Evolutionary conservation across 1,284 basidiomycete species (phyloP).

Genomic region (Moesziomyces aphidis): DNA sequence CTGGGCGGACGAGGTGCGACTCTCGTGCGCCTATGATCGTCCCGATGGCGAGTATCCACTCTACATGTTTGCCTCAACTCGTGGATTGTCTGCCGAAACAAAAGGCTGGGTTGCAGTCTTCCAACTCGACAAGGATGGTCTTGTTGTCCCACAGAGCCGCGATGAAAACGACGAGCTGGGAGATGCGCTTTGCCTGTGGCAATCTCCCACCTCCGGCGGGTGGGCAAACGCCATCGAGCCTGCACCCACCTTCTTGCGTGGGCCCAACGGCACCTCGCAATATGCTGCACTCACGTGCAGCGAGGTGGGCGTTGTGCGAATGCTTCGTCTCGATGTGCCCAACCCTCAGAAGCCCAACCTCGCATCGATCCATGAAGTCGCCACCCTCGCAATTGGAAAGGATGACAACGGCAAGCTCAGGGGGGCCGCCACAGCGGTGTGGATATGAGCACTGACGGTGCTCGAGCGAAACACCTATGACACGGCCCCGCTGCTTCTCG

Average conservation of each 20-base stretch:
- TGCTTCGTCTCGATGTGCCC: conserved; percentile 58
- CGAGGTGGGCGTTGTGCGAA: conserved; percentile 66
- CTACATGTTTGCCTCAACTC: conserved; percentile 68
- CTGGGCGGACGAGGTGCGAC: conserved; percentile 69
- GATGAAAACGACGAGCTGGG: conserved; percentile 11
- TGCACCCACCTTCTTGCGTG: conserved; percentile 54
- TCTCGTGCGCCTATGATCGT: conserved; percentile 53
- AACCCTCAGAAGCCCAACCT: conserved; percentile 2
- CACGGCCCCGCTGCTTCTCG: too few species aligned
- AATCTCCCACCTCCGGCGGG: conserved; percentile 69
- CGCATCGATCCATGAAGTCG: conserved; percentile 56
- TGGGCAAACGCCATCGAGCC: conserved; percentile 70
- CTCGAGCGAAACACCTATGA: too few species aligned
- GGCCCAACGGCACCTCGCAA: conserved; percentile 29
- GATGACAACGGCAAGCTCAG: conserved; percentile 21
- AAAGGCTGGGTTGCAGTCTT: conserved; percentile 68
- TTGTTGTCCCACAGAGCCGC: conserved; percentile 32
- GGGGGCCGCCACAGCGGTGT: conserved; percentile 49
- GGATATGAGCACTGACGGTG: conserved; percentile 19
- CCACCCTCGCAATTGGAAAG: conserved; percentile 47
- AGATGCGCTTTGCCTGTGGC: conserved; percentile 50
- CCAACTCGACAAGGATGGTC: conserved; percentile 57
- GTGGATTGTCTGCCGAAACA: conserved; percentile 63
- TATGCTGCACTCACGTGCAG: conserved; percentile 68
- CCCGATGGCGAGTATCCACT: conserved; percentile 17